Evolutionary conservation across 805 yeast species (phyloP).

Genomic region (Myxozyma lipomycoides): DNA sequence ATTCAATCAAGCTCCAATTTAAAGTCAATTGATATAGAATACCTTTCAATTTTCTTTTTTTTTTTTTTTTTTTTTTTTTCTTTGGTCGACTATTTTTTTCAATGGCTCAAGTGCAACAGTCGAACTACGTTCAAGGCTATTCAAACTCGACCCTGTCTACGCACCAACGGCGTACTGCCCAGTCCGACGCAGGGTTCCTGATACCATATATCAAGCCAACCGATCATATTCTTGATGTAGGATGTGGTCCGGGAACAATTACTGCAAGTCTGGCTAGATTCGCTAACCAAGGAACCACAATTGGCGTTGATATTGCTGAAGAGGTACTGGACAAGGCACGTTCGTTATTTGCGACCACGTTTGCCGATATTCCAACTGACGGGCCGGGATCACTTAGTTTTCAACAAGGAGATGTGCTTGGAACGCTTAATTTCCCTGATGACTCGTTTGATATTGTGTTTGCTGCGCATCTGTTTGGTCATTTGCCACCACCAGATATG

Average conservation of each 20-base stretch:
- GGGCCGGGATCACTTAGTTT: conserved; percentile 31
- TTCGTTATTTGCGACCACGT: conserved; percentile 16
- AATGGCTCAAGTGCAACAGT: too few species aligned
- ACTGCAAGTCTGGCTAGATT: conserved; percentile 39
- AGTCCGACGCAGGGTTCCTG: conserved; percentile 33
- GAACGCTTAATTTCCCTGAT: conserved; percentile 38
- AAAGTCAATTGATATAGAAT: too few species aligned
- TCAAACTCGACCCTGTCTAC: too few species aligned
- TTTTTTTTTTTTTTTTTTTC: too few species aligned
- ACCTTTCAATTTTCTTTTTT: too few species aligned
- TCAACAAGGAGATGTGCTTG: conserved; percentile 35
- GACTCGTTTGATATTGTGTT: conserved; percentile 42
- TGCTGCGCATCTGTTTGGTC: conserved; percentile 42
- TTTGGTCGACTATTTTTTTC: too few species aligned
- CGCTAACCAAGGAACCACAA: conserved; percentile 34
- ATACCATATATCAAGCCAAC: conserved; percentile 34
- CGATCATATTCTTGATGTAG: conserved; percentile 40
- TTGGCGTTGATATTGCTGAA: conserved; percentile 38
- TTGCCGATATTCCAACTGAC: not conserved
- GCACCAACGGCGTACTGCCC: too few species aligned
- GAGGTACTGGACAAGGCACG: conserved; percentile 36
- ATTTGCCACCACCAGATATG: conserved; percentile 37
- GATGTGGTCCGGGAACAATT: conserved; percentile 46
- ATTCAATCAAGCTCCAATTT: too few species aligned
- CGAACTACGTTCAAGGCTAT: too few species aligned